Percentiles rank a stretch among this genome's conserved stretches.
phyloP scores from a whole-genome alignment of 441 rosid genomes.

The Euphorbia celastroides region DNA sequence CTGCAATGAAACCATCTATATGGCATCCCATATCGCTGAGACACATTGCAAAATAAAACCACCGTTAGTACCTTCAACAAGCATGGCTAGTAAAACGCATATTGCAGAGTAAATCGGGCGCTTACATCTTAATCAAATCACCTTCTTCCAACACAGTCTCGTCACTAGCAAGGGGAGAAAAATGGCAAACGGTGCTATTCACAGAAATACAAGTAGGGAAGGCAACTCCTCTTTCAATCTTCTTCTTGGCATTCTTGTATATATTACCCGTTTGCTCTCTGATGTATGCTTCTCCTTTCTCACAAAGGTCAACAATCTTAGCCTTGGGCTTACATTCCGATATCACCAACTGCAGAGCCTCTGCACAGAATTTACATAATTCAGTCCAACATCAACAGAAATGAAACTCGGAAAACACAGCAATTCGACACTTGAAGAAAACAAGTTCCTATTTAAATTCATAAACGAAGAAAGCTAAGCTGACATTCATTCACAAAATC shows the following conservation, averaged over 20 bases:
- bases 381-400: constrained; percentile 1
- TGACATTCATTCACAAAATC: not conserved
- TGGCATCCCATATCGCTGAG: constrained; percentile 95
- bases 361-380: constrained; percentile 36
- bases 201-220: constrained; percentile 95
- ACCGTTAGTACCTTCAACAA: not conserved
- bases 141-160: constrained; percentile 77
- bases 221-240: constrained; percentile 88
- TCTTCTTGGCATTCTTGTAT: constrained; percentile 92
- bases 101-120: not conserved
- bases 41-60: not conserved
- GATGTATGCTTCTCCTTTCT: constrained; percentile 77
- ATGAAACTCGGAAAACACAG: not conserved
- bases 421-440: not conserved
- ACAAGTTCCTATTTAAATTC: not conserved
- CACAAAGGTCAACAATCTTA: constrained; percentile 90
- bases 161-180: constrained; percentile 84
- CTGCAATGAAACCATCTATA: constrained; percentile 92
- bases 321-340: constrained; percentile 74
- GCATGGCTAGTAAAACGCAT: not conserved
- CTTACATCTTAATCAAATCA: constrained; percentile 83
- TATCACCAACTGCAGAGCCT: constrained; percentile 76
- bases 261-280: constrained; percentile 86
- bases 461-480: not conserved
- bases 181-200: constrained; percentile 79